Conservation (phyloP, 1,284 basidiomycete species). For the Moesziomyces sp. region DNA sequence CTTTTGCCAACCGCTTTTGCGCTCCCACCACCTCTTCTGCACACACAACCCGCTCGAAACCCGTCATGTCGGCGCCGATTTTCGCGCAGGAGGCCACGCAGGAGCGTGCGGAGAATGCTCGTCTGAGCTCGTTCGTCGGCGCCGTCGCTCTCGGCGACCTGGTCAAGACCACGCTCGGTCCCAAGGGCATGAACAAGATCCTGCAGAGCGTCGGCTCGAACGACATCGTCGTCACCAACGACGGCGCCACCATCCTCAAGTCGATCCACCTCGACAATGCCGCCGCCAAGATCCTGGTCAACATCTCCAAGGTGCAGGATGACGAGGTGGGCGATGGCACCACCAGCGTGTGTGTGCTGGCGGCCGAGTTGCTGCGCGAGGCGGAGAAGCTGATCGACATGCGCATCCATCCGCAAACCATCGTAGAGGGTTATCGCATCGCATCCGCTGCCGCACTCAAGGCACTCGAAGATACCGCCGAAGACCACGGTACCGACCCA, state of each 20-base stretch:
- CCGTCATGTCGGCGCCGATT: slow-evolving; percentile 64
- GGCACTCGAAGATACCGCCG: slow-evolving; percentile 82
- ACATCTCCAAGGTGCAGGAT: slow-evolving; percentile 99
- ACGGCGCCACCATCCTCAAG: slow-evolving; percentile 97
- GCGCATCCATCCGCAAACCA: slow-evolving; percentile 98
- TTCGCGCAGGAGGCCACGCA: slow-evolving; percentile 79
- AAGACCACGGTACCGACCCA: slow-evolving; percentile 81
- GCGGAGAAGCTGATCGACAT: slow-evolving; percentile 90
- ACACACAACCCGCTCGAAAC: too few species aligned
- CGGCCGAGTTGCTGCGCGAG: slow-evolving; percentile 90
- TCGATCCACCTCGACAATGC: slow-evolving; percentile 98
- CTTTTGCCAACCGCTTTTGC: background rate
- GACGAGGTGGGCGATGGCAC: slow-evolving; percentile 99
- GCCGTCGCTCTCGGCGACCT: slow-evolving; percentile 96
- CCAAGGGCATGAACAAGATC: slow-evolving; percentile 95
- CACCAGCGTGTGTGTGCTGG: slow-evolving; percentile 91
- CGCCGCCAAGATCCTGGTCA: slow-evolving; percentile 98
- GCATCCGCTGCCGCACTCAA: slow-evolving; percentile 86
- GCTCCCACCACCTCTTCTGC: background rate
- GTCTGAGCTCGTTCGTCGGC: slow-evolving; percentile 96
- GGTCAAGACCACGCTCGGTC: slow-evolving; percentile 96
- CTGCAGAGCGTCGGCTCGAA: slow-evolving; percentile 90
- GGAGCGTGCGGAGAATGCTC: slow-evolving; percentile 96
- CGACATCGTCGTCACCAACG: slow-evolving; percentile 96
- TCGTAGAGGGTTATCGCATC: slow-evolving; percentile 96